These are phyloP conservation scores for Volutella citrinella DNA, from an alignment of 2,329 filamentous ascomycete genomes.

Conservation along the genomic window DNA sequence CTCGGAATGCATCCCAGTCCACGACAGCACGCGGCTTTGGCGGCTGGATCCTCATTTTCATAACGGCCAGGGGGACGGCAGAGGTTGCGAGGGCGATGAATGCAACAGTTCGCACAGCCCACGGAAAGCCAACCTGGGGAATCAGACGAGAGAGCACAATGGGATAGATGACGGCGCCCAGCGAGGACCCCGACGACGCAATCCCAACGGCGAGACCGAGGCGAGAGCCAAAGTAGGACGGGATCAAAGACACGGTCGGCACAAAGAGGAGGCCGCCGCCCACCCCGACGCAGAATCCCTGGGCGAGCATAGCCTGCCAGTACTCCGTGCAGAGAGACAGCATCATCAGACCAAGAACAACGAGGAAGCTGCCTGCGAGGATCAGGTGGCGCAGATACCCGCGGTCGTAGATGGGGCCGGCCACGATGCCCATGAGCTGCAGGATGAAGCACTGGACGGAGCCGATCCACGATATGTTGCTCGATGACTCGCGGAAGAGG, in stretches of 20 bases:
- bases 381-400: slow-evolving; percentile 43
- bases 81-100: slow-evolving; percentile 32
- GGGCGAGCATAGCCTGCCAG: slow-evolving; percentile 44
- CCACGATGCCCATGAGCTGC: slow-evolving; percentile 23
- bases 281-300: slow-evolving; percentile 43
- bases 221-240: slow-evolving; percentile 29
- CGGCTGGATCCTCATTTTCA: slow-evolving; percentile 36
- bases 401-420: slow-evolving; percentile 45
- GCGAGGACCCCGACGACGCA: slow-evolving; percentile 27
- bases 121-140: slow-evolving; percentile 24
- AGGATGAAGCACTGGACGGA: slow-evolving; percentile 46
- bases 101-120: slow-evolving; percentile 25
- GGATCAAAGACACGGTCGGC: slow-evolving; percentile 32
- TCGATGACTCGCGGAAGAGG: slow-evolving; percentile 28
- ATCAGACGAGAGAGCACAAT: slow-evolving; percentile 24
- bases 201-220: slow-evolving; percentile 32
- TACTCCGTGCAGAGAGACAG: slow-evolving; percentile 33
- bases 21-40: slow-evolving; percentile 9
- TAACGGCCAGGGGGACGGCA: slow-evolving; percentile 35
- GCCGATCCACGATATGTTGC: slow-evolving; percentile 38
- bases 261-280: slow-evolving; percentile 41
- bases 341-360: slow-evolving; percentile 47
- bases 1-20: no score
- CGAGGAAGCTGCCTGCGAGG: slow-evolving; percentile 36
- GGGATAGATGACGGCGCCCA: slow-evolving; percentile 34